A percentile compares a stretch with the other conserved stretches of the same genome.
phyloP scores from a whole-genome alignment of 2,329 filamentous ascomycete genomes.

The Atkinsonella hypoxylon region DNA sequence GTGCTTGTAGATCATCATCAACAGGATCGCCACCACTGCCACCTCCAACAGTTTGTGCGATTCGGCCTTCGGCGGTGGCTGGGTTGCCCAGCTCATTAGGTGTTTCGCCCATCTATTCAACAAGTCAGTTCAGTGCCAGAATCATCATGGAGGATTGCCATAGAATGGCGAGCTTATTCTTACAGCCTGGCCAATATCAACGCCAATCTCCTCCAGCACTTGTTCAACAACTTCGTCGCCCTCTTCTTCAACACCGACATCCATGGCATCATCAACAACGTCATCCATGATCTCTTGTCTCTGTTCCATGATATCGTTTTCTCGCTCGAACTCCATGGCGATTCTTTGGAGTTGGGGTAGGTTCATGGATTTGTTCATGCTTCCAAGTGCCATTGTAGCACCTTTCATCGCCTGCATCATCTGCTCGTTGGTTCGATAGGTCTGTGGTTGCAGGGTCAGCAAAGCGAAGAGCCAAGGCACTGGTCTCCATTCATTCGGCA shows the following conservation, averaged over 20 bases:
- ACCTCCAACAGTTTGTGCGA: conserved; percentile 77
- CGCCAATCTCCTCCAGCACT: conserved; percentile 90
- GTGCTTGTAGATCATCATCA: conserved; percentile 91
- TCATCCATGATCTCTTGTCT: conserved; percentile 99
- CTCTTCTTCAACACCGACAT: conserved; percentile 81
- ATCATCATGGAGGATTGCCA: not conserved
- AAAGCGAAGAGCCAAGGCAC: not conserved
- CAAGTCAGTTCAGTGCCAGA: conserved; percentile 2
- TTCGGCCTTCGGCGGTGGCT: conserved; percentile 58
- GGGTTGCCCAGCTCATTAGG: conserved; percentile 71
- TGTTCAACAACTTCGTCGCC: conserved; percentile 95
- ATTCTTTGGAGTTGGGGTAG: conserved; percentile 89
- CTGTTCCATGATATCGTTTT: conserved; percentile 99
- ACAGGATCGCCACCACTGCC: conserved; percentile 41
- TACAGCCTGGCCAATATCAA: conserved; percentile 84
- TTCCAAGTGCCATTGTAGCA: conserved; percentile 80
- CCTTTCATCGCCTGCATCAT: conserved; percentile 99
- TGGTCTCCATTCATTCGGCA: not conserved
- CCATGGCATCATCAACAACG: conserved; percentile 92
- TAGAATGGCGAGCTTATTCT: conserved; percentile 20
- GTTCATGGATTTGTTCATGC: conserved; percentile 98
- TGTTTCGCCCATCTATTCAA: conserved; percentile 71
- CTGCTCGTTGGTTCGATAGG: conserved; percentile 94
- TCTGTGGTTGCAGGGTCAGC: conserved; percentile 38
- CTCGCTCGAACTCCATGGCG: conserved; percentile 96